These are phyloP conservation scores for Claviceps humidiphila DNA, from an alignment of 2,329 filamentous ascomycete genomes.

Conservation along the genomic window DNA sequence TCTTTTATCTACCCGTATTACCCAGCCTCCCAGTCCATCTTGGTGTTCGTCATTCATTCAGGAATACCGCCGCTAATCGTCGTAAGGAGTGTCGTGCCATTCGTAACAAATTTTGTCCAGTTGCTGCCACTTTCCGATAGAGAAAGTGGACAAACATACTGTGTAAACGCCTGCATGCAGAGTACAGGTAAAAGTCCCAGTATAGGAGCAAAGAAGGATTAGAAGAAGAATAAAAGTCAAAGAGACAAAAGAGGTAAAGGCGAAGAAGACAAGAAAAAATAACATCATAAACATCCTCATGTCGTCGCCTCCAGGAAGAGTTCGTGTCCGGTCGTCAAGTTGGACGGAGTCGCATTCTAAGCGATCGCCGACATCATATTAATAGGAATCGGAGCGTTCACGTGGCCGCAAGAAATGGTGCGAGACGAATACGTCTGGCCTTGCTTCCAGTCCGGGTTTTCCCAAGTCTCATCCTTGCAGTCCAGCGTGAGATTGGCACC, in stretches of 20 bases:
- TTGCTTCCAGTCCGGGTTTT: conserved; percentile 19
- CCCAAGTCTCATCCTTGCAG: conserved; percentile 15
- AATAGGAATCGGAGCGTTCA: conserved; percentile 14
- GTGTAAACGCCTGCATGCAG: conserved; percentile 1
- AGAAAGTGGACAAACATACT: conserved; percentile 1
- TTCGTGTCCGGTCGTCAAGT: not conserved
- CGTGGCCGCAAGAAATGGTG: conserved; percentile 15
- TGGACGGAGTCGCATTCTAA: conserved; percentile 7
- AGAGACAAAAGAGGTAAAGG: not conserved
- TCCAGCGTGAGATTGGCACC: conserved; percentile 14
- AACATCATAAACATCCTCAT: too few relatives aligned
- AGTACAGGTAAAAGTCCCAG: not conserved
- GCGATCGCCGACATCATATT: conserved; percentile 14
- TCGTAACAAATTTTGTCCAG: not conserved
- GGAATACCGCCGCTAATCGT: not conserved
- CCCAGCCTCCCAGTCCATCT: not conserved
- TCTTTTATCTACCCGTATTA: not conserved
- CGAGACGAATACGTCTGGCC: conserved; percentile 20
- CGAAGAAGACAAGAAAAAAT: not conserved
- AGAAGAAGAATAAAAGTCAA: not conserved
- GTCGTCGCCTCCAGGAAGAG: not conserved
- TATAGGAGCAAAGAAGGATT: not conserved
- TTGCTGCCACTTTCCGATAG: not conserved
- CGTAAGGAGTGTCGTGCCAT: not conserved
- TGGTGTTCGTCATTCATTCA: not conserved